Conservation (phyloP, 2,329 filamentous ascomycete species). For the Fusarium sp. region DNA sequence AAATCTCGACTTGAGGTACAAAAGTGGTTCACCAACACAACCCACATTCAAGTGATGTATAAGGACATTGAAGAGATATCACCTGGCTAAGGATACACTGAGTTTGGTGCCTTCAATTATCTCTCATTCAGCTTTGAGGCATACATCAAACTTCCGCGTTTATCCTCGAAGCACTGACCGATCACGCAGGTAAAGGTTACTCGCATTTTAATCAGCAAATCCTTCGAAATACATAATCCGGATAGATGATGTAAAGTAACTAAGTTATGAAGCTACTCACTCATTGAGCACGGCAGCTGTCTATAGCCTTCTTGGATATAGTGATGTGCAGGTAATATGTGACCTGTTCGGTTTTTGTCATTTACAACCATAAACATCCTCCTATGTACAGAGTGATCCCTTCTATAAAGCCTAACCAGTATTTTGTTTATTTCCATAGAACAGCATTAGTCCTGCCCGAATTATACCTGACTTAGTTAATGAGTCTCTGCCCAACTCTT, state of each 20-base stretch:
- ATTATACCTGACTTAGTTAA: constrained; percentile 14
- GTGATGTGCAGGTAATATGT: background rate
- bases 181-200: background rate
- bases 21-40: background rate
- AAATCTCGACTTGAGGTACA: no score
- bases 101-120: background rate
- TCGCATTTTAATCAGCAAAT: background rate
- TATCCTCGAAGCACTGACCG: background rate
- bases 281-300: background rate
- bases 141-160: background rate
- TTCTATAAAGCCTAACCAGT: background rate
- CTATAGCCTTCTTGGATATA: background rate
- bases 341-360: background rate
- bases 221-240: background rate
- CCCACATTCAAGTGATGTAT: background rate
- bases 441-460: background rate
- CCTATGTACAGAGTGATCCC: background rate
- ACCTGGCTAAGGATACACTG: no score
- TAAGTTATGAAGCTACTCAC: background rate
- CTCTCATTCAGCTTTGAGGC: background rate
- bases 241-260: background rate
- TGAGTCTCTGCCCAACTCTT: constrained; percentile 76
- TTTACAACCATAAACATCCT: background rate
- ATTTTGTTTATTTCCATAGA: constrained; percentile 20
- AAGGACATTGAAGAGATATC: background rate